These are phyloP conservation scores for Heterobasidion annosum DNA, from an alignment of 1,284 basidiomycete genomes.

Conservation along the genomic window DNA sequence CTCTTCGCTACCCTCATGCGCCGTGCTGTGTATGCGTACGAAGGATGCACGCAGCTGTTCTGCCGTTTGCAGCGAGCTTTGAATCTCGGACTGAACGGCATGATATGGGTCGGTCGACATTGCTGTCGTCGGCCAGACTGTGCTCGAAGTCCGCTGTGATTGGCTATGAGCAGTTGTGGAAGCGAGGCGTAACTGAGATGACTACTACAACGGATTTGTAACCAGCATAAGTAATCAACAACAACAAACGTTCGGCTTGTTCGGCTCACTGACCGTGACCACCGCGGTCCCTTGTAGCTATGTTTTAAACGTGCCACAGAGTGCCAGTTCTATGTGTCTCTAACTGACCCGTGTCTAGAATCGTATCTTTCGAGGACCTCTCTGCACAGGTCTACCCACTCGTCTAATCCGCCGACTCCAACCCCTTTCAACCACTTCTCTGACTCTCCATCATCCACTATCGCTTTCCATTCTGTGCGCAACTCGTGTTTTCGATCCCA, in stretches of 20 bases:
- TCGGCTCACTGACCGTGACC: no score
- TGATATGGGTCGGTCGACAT: constrained; percentile 81
- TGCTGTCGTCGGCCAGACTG: neutral
- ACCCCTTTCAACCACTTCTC: constrained; percentile 55
- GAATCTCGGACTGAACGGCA: constrained; percentile 71
- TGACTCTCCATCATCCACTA: constrained; percentile 48
- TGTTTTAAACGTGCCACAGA: no score
- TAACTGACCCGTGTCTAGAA: neutral
- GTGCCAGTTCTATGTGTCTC: no score
- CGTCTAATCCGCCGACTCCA: constrained; percentile 39
- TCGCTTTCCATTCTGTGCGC: constrained; percentile 45
- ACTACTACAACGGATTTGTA: no score
- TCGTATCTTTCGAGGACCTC: constrained; percentile 32
- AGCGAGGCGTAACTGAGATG: no score
- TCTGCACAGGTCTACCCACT: constrained; percentile 57
- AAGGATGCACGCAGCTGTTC: constrained; percentile 67
- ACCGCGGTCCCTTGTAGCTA: no score
- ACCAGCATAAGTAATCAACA: no score
- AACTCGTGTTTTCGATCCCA: constrained; percentile 42
- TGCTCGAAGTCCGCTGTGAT: no score
- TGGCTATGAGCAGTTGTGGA: no score
- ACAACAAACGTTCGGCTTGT: no score
- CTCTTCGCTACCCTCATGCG: constrained; percentile 61
- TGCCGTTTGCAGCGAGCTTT: constrained; percentile 60
- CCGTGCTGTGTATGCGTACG: constrained; percentile 65